Conservation (phyloP, 83 land plant species). For the Thuja plicata region DNA sequence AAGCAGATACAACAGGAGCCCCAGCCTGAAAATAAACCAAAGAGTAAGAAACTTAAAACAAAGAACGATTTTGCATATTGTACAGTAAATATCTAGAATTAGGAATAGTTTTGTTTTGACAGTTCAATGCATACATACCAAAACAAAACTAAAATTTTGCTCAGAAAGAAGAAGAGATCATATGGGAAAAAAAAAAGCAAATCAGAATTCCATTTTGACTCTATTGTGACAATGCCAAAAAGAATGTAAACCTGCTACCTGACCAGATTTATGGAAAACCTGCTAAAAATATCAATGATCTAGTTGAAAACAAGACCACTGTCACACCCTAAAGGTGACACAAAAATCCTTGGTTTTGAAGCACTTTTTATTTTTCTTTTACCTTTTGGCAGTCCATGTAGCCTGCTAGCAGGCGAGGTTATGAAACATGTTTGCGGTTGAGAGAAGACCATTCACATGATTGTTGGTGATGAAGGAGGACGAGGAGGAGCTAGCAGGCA, state of each 20-base stretch:
- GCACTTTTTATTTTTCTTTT: not conserved
- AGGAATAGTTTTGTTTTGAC: no score
- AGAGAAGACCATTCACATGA: not conserved
- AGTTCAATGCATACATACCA: no score
- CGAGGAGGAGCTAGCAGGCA: no score
- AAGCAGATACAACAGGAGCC: constrained; percentile 51
- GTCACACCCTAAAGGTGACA: not conserved
- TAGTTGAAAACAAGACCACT: not conserved
- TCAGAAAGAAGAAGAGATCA: no score
- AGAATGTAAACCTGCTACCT: not conserved
- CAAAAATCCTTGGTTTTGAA: not conserved
- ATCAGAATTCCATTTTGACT: not conserved
- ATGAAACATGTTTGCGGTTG: not conserved
- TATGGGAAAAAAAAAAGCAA: no score
- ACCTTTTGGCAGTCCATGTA: constrained; percentile 28
- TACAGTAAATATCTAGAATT: not conserved
- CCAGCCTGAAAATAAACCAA: constrained; percentile 40
- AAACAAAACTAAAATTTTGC: no score
- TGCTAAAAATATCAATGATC: not conserved
- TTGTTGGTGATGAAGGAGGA: not conserved
- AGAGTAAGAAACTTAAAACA: constrained; percentile 6
- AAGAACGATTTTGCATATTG: not conserved
- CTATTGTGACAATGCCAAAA: not conserved
- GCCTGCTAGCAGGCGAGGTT: constrained; percentile 19
- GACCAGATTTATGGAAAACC: not conserved